A percentile compares a stretch with the other conserved stretches of the same genome.
Conservation (phyloP, 179 eudicot genomes). For the Nepenthes alata region DNA sequence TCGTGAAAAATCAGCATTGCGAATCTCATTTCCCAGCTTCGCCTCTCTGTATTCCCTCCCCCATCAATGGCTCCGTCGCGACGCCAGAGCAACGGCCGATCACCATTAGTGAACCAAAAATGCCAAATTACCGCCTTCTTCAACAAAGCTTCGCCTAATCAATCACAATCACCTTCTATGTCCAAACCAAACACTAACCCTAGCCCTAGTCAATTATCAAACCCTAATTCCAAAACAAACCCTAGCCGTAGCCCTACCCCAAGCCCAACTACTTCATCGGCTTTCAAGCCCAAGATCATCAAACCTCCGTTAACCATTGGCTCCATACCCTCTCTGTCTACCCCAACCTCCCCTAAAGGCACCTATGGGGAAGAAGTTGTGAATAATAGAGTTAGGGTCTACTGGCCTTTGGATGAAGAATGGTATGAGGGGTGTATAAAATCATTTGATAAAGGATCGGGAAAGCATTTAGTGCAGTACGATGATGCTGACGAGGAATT, state of each 20-base stretch:
- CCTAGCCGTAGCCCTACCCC: conserved; percentile 17
- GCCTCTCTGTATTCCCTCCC: not conserved
- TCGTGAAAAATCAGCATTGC: not conserved
- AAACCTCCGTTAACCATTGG: conserved; percentile 52
- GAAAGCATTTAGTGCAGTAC: conserved; percentile 72
- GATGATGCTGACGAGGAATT: conserved; percentile 73
- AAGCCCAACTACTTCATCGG: conserved; percentile 51
- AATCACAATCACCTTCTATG: conserved; percentile 7
- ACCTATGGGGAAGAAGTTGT: conserved; percentile 46
- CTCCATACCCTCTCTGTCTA: conserved; percentile 12
- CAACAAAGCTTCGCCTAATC: conserved; percentile 30
- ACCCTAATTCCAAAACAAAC: conserved; percentile 17
- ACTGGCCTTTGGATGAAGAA: conserved; percentile 65
- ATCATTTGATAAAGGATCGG: conserved; percentile 35
- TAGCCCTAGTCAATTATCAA: conserved; percentile 15
- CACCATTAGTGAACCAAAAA: conserved; percentile 76
- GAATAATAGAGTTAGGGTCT: conserved; percentile 55
- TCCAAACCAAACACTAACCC: conserved; percentile 20
- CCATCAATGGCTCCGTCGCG: conserved; percentile 44
- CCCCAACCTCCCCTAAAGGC: conserved; percentile 4
- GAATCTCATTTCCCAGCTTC: not conserved
- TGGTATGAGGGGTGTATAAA: conserved; percentile 83
- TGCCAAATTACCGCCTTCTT: conserved; percentile 89
- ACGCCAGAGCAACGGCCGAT: conserved; percentile 50
- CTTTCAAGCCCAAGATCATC: conserved; percentile 17